Evolutionary conservation across 1,139 yeast genomes (phyloP).

Genomic region (Pichia sp.): DNA sequence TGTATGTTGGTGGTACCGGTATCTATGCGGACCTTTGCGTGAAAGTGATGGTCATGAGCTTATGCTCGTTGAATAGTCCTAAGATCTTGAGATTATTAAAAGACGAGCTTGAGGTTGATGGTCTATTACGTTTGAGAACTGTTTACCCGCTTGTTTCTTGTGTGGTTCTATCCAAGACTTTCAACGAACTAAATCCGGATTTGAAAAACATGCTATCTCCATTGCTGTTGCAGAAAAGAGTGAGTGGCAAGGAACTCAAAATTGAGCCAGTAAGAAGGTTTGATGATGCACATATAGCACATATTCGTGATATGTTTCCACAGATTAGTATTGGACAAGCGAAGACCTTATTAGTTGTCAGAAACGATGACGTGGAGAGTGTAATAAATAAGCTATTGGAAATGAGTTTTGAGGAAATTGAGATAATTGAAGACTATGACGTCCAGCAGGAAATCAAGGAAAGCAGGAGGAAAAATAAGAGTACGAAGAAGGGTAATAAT

Average conservation of each 20-base stretch:
- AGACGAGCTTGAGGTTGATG: conserved; percentile 39
- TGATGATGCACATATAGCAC: conserved; percentile 34
- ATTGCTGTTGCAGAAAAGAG: conserved; percentile 23
- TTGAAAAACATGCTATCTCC: conserved; percentile 39
- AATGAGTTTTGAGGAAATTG: conserved; percentile 37
- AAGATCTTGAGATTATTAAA: conserved; percentile 36
- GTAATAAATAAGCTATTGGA: conserved; percentile 60
- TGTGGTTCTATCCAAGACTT: conserved; percentile 40
- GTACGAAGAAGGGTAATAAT: conserved; percentile 2
- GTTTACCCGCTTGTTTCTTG: conserved; percentile 49
- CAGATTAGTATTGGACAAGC: conserved; percentile 40
- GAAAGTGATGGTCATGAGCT: conserved; percentile 44
- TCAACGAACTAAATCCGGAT: conserved; percentile 40
- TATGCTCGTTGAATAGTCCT: conserved; percentile 42
- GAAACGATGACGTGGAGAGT: conserved; percentile 48
- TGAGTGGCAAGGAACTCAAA: not conserved
- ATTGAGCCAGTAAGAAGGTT: conserved; percentile 12
- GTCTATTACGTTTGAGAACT: conserved; percentile 32
- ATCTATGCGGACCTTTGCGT: conserved; percentile 39
- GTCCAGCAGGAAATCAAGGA: conserved; percentile 2
- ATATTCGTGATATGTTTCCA: conserved; percentile 56
- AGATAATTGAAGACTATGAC: conserved; percentile 18
- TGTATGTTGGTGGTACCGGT: conserved; percentile 52
- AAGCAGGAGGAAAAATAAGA: not conserved
- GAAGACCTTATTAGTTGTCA: conserved; percentile 37